These are phyloP conservation scores for Panellus pusillus DNA, from an alignment of 768 basidiomycete species.

Conservation along the genomic window DNA sequence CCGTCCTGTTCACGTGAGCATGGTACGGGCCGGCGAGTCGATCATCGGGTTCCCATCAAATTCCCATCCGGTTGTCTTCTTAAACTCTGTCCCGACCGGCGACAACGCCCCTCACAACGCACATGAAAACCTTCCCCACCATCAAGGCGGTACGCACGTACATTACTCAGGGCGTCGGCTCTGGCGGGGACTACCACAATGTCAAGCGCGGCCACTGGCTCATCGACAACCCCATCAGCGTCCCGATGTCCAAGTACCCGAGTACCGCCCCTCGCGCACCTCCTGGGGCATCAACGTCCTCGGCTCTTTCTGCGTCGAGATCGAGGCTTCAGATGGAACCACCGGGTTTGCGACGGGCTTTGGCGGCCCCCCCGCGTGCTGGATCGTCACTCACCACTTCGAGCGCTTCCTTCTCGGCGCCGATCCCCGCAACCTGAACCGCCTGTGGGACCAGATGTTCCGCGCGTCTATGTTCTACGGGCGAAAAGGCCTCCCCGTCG, in stretches of 20 bases:
- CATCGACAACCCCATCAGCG: constrained; percentile 26
- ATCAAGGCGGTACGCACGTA: constrained; percentile 27
- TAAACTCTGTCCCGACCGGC: not conserved
- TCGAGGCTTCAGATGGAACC: constrained; percentile 31
- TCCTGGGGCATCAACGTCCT: constrained; percentile 32
- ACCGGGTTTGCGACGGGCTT: constrained; percentile 32
- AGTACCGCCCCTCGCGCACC: constrained; percentile 29
- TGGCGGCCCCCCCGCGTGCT: constrained; percentile 32
- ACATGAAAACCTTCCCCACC: constrained; percentile 25
- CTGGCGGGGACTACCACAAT: constrained; percentile 27
- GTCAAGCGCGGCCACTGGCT: constrained; percentile 29
- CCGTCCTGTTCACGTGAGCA: no score
- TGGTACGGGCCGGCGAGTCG: no score
- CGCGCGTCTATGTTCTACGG: constrained; percentile 32
- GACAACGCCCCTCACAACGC: not conserved
- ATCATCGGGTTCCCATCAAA: no score
- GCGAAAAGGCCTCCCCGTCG: constrained; percentile 31
- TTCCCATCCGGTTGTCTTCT: no score
- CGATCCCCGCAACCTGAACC: constrained; percentile 30
- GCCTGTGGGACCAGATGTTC: constrained; percentile 33
- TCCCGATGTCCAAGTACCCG: constrained; percentile 28
- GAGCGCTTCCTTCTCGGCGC: constrained; percentile 30
- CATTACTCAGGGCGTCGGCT: constrained; percentile 22
- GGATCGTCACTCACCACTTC: constrained; percentile 31
- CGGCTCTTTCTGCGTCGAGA: constrained; percentile 31